A percentile compares a stretch with the other conserved stretches of the same genome.
Conservation (phyloP, 2,329 filamentous ascomycete species). For the Metarhizium anisopliae region DNA sequence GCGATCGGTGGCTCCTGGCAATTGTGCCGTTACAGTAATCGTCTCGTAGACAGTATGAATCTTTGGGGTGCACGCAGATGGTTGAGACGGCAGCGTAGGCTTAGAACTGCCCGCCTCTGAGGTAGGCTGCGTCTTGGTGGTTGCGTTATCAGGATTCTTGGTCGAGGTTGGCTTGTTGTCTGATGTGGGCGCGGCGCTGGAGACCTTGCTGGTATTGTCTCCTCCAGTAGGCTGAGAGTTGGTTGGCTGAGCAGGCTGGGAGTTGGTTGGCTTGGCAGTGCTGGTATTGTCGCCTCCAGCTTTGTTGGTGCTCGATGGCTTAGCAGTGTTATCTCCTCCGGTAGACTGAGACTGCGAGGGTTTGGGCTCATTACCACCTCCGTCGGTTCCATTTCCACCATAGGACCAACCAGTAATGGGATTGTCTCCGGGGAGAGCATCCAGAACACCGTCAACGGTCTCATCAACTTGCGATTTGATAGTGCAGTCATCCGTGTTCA, state of each 20-base stretch:
- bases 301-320: neutral
- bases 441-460: slow-evolving; percentile 32
- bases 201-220: neutral
- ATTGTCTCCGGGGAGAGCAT: slow-evolving; percentile 46
- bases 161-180: neutral
- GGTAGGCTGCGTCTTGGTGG: neutral
- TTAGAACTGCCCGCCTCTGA: slow-evolving; percentile 12
- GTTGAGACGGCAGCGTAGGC: slow-evolving; percentile 8
- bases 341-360: neutral
- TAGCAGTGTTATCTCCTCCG: slow-evolving; percentile 1
- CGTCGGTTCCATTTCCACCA: slow-evolving; percentile 17
- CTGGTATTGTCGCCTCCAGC: neutral
- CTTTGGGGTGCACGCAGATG: slow-evolving; percentile 17
- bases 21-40: slow-evolving; percentile 31
- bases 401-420: slow-evolving; percentile 42
- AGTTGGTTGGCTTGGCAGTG: neutral
- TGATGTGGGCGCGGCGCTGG: neutral
- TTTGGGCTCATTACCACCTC: slow-evolving; percentile 7
- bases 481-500: slow-evolving; percentile 44
- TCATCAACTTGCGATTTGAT: slow-evolving; percentile 39
- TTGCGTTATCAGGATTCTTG: neutral
- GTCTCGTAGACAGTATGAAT: slow-evolving; percentile 34
- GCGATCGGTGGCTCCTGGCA: slow-evolving; percentile 7
- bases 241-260: neutral
- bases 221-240: neutral